Evolutionary conservation across 306 rosid species (phyloP).

Genomic region (Pachyrhizus erosus): DNA sequence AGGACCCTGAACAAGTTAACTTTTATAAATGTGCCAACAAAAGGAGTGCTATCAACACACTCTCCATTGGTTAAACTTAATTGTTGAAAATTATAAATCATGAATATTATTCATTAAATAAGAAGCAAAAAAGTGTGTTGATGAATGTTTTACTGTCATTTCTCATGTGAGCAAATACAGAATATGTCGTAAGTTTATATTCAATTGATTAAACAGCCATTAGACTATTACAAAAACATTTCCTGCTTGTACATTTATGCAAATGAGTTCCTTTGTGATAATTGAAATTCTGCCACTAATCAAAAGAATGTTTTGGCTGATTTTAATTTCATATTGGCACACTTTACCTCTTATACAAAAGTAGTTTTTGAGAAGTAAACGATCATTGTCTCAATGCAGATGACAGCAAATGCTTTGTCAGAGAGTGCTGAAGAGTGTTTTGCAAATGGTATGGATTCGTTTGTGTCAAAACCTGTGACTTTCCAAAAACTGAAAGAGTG

Average conservation of each 20-base stretch:
- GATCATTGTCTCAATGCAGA: conserved; percentile 53
- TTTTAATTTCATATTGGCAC: not conserved
- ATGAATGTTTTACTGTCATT: too few relatives aligned
- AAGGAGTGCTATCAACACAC: too few relatives aligned
- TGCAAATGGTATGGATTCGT: conserved; percentile 89
- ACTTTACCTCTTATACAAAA: not conserved
- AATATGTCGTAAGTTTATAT: not conserved
- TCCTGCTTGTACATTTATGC: not conserved
- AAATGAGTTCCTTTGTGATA: not conserved
- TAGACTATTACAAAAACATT: not conserved
- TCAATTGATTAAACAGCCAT: not conserved
- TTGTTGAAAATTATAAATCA: too few relatives aligned
- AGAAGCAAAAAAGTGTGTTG: too few relatives aligned
- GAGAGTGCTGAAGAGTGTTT: conserved; percentile 94
- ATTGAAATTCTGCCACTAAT: not conserved
- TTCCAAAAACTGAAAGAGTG: conserved; percentile 73
- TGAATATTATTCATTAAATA: too few relatives aligned
- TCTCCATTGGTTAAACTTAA: too few relatives aligned
- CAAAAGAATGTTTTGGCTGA: not conserved
- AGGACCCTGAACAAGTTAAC: not conserved
- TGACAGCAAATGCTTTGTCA: conserved; percentile 86
- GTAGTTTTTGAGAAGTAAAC: conserved; percentile 12
- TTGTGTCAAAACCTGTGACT: conserved; percentile 85
- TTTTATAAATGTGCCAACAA: not conserved
- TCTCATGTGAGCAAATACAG: not conserved